Evolutionary conservation across 108 stramenopile genomes (phyloP).

Genomic region (Epipyxis sp.): DNA sequence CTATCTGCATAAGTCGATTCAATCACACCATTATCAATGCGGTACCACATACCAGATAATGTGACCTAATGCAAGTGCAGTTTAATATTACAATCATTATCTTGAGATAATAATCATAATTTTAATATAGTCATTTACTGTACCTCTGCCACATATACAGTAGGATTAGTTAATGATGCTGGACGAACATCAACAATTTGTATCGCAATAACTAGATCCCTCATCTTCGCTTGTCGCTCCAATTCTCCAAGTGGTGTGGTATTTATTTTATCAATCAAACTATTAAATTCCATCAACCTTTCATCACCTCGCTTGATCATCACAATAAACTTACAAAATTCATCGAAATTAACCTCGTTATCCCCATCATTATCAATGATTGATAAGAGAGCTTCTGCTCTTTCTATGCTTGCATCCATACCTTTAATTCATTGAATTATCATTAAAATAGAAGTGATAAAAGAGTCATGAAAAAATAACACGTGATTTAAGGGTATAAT

Average conservation of each 20-base stretch:
- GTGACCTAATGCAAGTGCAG: too few species aligned
- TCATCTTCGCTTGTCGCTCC: slow-evolving; percentile 40
- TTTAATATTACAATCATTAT: too few species aligned
- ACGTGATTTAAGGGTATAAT: too few species aligned
- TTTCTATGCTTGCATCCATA: slow-evolving; percentile 37
- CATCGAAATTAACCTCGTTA: slow-evolving; percentile 27
- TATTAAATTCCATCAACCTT: slow-evolving; percentile 35
- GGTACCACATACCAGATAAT: slow-evolving; percentile 36
- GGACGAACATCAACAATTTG: slow-evolving; percentile 38
- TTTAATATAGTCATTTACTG: too few species aligned
- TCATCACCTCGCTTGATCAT: slow-evolving; percentile 47
- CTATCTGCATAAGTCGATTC: slow-evolving; percentile 21
- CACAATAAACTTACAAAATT: slow-evolving; percentile 49
- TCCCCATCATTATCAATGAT: slow-evolving; percentile 29
- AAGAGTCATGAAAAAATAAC: too few species aligned
- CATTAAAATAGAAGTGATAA: too few species aligned
- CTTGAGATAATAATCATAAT: too few species aligned
- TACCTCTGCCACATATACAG: slow-evolving; percentile 40
- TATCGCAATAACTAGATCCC: slow-evolving; percentile 38
- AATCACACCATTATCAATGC: slow-evolving; percentile 28
- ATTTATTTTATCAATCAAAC: slow-evolving; percentile 38
- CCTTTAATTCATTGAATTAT: too few species aligned
- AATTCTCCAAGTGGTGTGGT: slow-evolving; percentile 40
- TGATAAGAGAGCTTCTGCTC: slow-evolving; percentile 25
- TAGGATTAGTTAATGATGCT: slow-evolving; percentile 35